Evolutionary conservation across 2,329 filamentous ascomycete species (phyloP), one percentile per base, ranked within the genome.

Genomic region (Arthrocladium fulminans): DNA sequence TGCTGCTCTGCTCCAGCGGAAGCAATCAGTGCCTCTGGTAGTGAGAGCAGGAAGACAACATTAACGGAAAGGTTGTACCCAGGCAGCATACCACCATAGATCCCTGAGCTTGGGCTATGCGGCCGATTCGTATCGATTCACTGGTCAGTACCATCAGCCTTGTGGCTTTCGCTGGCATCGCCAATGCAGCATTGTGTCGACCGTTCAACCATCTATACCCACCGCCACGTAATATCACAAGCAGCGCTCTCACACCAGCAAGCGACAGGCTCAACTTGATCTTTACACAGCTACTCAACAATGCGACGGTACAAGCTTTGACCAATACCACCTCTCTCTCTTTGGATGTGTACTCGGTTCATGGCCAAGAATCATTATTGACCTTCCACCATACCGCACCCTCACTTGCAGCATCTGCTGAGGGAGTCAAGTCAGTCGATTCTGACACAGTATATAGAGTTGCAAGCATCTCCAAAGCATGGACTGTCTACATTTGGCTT

Each of bases 381-480:
- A 67, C 15, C 63, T 63, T 65, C 20, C 59, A 61, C 41, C 50
- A 56, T 30, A 56, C 55, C 7, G 50, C 60, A 3, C 53, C 55
- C 10, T 41, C 48, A 5, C 39, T 57, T n/a, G 29, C 38, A 19
- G 27, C 43, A 8, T 41, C 45, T 3, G 42, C 38, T 24, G 39
- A 37, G 13, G 50, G 52, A 13, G 45, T 45, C n/a, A 39, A 52
- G 32, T 24, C 23, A 34, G 58, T 54, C 2, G 49, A 50, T 27
- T 34, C 48, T 12, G 47, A 61, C 20, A 61, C 58, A 15, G 45
- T 62, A 8, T 61, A 60, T 42, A 57, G 61, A 13, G 53, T 59
- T 17, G 61, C 66, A 17, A 68, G 67, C 15, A 52, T 71, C 9
- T 66, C 62, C 5, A 65, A 70, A 48, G 49, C 69, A 3, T 65